Evolutionary conservation across 169 alveolate genomes (phyloP), one percentile per base, ranked within the genome.

Genomic region (Plasmodium vivax): DNA sequence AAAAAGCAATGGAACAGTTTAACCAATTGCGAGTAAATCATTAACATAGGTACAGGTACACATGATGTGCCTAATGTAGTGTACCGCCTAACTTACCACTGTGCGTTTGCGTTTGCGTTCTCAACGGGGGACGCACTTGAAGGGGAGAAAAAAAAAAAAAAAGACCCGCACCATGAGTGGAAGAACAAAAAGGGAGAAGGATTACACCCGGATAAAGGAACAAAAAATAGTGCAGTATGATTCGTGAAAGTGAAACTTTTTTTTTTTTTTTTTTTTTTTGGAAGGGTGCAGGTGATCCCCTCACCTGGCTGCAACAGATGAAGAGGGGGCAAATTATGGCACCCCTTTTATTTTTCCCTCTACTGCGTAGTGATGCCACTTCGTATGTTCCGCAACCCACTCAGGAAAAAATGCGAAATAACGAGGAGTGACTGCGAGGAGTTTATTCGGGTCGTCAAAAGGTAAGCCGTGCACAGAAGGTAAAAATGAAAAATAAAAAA

Each of bases 211-310:
- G 19, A 74, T 85, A 38, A 85, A 85, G 58, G 93, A 74, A 16
- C 93, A 85, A 85, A 85, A 54, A 85, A 45, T 85, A 54, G 68
- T 14, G 12, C 93, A 85, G 93, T 85, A 85, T 45, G 72, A 19
- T 56, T 30, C 77, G 72, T 83, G n/a, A 83, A 83, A 83, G 9
- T 32, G 56, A 16, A 16, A 81, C 36, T 27, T 62, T 62, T 62
- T 62, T n/a, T 62, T 62, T 75, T 1, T 74, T 23, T 23, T 27
- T 75, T 38, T 74, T 38, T 36, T 74, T 74, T 74, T 32, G 27
- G 10, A 23, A 8, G 34, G 23, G 74, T 3, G 32, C 34, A 58
- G 23, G 74, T 58, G 74, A 58, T 58, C 74, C 23, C 32, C 36
- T 58, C 74, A n/a, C 74, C 34, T 19, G 74, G 74, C 8, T 58